These are phyloP conservation scores for Clitopilus passeckerianus DNA, from an alignment of 768 basidiomycete species.

Conservation along the genomic window DNA sequence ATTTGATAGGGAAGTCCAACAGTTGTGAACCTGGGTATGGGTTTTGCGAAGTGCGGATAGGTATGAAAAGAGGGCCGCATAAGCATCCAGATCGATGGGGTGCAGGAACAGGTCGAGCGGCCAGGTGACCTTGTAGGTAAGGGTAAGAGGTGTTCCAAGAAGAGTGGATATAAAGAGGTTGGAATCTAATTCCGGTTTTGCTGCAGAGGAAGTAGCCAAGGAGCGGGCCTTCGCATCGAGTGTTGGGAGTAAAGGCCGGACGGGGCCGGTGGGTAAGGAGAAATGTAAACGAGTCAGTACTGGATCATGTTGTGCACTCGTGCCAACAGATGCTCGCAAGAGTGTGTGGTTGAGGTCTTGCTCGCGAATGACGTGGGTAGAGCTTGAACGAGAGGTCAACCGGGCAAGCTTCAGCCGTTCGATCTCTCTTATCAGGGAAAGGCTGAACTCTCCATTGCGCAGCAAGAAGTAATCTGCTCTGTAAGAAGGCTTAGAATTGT, in stretches of 20 bases:
- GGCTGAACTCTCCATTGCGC: conserved; percentile 82
- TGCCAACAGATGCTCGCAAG: conserved; percentile 84
- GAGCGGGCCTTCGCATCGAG: conserved; percentile 22
- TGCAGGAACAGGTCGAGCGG: conserved; percentile 89
- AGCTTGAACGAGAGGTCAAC: conserved; percentile 59
- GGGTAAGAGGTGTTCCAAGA: conserved; percentile 70
- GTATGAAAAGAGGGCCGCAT: conserved; percentile 77
- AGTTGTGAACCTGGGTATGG: conserved; percentile 71
- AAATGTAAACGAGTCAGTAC: conserved; percentile 70
- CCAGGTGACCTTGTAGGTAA: conserved; percentile 76
- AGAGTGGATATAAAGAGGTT: conserved; percentile 69
- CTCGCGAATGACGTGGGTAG: conserved; percentile 78
- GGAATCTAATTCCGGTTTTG: conserved; percentile 24
- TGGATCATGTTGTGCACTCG: conserved; percentile 84
- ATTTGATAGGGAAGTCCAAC: conserved; percentile 85
- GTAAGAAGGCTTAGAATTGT: conserved; percentile 6
- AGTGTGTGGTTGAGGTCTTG: conserved; percentile 87
- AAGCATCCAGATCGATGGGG: conserved; percentile 65
- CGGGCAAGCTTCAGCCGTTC: conserved; percentile 80
- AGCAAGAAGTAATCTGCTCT: conserved; percentile 88
- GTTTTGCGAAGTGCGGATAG: conserved; percentile 81
- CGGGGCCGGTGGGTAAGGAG: conserved; percentile 73
- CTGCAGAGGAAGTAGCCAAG: conserved; percentile 30
- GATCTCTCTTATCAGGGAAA: conserved; percentile 82
- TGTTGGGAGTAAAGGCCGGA: conserved; percentile 62